Base-by-base conservation (phyloP, 768 basidiomycete genomes). In the Mycena galopus region DNA sequence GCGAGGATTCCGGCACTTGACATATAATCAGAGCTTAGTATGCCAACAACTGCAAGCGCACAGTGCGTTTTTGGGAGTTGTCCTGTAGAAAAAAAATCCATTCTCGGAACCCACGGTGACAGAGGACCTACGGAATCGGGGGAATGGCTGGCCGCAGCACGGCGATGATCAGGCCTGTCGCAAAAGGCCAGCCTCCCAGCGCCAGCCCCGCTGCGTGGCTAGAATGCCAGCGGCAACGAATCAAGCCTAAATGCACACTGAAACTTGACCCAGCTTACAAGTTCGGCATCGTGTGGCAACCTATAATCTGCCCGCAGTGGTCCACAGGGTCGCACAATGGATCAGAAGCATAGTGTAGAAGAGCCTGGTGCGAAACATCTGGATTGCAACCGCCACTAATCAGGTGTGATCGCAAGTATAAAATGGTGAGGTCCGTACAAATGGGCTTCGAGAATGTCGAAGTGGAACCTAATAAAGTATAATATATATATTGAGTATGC, bases 361-460 rank as follows among this genome's bases (percentile, higher is more conserved):
- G 23, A 25, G 68, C 9, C 21, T 27, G 68, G 35, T 73, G 71
- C 6, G 71, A 59, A 14, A 64, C 9, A 21, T 73, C 71, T 73
- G 25, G 37, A n/a, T n/a, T 17, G 27, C 16, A 10, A 3, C 0
- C 10, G n/a, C 9, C 21, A 35, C 16, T 25, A 14, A 9, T 21
- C 21, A 35, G n/a, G 32, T 23, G 14, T 9, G 12, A 21, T 23
- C 30, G 25, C 14, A 16, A 42, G 21, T 12, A 6, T 10, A 42
- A 32, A 12, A 30, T 8, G 17, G 10, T 16, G 32, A 21, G 7
- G 3, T 7, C 12, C 71, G 27, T 35, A 73, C 71, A 73, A 33
- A 68, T 11, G 0, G 71, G 71, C 32, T 58, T 67, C 32, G 71
- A 67, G 65, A 67, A 62, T 62, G 59, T 37, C 17, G 71, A 73